Conservation (phyloP, 768 basidiomycete species). For the Gautieria morchelliformis region DNA sequence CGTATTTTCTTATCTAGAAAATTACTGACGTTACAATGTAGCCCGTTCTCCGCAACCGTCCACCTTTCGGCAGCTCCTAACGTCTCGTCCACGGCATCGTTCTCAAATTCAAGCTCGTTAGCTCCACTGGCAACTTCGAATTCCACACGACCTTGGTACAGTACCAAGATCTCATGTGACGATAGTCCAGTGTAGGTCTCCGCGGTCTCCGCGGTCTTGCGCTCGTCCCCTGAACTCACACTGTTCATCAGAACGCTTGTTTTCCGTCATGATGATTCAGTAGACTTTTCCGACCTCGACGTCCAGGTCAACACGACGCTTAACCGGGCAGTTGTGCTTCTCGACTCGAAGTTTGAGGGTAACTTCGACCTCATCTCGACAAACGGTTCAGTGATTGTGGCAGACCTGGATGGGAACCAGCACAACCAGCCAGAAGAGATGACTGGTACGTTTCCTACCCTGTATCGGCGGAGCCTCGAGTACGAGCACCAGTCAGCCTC, state of each 20-base stretch:
- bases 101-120: too few species aligned
- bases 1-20: not conserved
- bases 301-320: conserved; percentile 6
- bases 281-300: conserved; percentile 1
- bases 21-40: not conserved
- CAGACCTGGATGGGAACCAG: conserved; percentile 2
- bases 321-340: conserved; percentile 4
- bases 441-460: not conserved
- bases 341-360: conserved; percentile 6
- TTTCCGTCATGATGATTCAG: conserved; percentile 2
- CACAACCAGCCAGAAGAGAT: not conserved
- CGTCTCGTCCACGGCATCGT: not conserved
- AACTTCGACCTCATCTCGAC: not conserved
- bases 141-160: not conserved
- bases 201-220: not conserved
- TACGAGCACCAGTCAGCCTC: not conserved
- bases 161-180: not conserved
- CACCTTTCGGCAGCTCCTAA: not conserved
- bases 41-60: conserved; percentile 2
- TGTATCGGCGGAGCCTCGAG: conserved; percentile 1
- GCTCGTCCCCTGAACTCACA: not conserved
- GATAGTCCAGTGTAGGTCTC: conserved; percentile 3
- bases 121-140: not conserved
- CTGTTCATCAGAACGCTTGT: not conserved
- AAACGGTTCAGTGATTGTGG: conserved; percentile 5